phyloP scores from a whole-genome alignment of 1,284 basidiomycete genomes.

The Ceratobasidium sp. region DNA sequence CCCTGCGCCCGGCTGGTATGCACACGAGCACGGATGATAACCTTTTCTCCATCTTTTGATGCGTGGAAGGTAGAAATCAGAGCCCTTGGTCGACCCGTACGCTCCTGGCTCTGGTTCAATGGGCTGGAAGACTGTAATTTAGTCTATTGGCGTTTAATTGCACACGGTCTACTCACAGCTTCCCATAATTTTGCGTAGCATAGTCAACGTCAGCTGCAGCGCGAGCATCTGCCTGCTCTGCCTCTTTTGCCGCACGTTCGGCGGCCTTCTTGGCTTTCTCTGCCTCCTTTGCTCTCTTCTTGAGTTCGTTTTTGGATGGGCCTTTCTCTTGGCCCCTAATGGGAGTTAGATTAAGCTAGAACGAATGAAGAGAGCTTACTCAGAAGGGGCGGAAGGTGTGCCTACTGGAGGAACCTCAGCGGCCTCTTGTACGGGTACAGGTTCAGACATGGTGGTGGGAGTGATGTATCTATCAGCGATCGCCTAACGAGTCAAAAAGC shows the following conservation, averaged over 20 bases:
- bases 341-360: conserved; percentile 1
- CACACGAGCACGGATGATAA: conserved; percentile 90
- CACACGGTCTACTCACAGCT: conserved; percentile 60
- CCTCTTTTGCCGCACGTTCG: conserved; percentile 83
- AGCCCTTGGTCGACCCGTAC: conserved; percentile 65
- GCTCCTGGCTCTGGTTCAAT: conserved; percentile 90
- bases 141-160: neutral
- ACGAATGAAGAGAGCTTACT: neutral
- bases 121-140: conserved; percentile 60
- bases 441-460: conserved; percentile 48
- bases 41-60: conserved; percentile 80
- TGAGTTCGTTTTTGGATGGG: conserved; percentile 91
- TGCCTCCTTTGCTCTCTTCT: conserved; percentile 92
- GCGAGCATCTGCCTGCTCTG: conserved; percentile 81
- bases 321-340: conserved; percentile 55
- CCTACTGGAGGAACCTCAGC: conserved; percentile 10
- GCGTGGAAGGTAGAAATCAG: conserved; percentile 77
- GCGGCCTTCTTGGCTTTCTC: conserved; percentile 94
- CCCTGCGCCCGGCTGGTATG: conserved; percentile 94
- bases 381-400: neutral
- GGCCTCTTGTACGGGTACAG: conserved; percentile 9
- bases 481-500: conserved; percentile 36
- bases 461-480: conserved; percentile 38
- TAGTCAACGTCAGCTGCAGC: conserved; percentile 86
- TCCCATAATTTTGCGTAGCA: conserved; percentile 90